These are phyloP conservation scores for Crepidotus variabilis DNA, from an alignment of 768 basidiomycete genomes.

Conservation along the genomic window DNA sequence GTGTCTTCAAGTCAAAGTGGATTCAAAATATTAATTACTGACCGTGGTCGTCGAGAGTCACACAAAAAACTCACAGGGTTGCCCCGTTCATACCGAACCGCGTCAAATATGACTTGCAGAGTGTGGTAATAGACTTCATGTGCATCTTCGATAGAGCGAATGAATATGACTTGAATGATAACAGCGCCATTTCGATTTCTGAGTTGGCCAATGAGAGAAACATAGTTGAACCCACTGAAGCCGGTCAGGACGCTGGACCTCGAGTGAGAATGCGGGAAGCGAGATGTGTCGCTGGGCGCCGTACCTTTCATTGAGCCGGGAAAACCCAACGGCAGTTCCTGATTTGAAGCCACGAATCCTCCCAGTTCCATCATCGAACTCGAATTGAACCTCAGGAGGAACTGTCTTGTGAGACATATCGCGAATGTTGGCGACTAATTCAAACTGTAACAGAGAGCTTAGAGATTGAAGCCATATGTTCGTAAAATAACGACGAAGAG, in stretches of 20 bases:
- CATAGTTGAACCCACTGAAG: constrained; percentile 15
- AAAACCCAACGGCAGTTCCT: not conserved
- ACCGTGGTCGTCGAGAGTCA: too few species aligned
- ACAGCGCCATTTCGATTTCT: constrained; percentile 13
- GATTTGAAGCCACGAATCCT: constrained; percentile 17
- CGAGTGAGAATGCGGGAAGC: not conserved
- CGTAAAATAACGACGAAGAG: not conserved
- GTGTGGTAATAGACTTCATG: constrained; percentile 82
- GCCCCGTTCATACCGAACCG: constrained; percentile 59
- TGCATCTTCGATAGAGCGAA: constrained; percentile 62
- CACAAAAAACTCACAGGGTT: constrained; percentile 39
- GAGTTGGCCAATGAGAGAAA: constrained; percentile 21
- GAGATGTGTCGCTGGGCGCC: constrained; percentile 2
- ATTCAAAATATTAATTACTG: too few species aligned
- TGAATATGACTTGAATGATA: constrained; percentile 32
- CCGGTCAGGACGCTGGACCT: not conserved
- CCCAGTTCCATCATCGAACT: constrained; percentile 29
- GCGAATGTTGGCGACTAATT: constrained; percentile 19
- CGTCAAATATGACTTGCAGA: constrained; percentile 67
- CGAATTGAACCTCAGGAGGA: constrained; percentile 7
- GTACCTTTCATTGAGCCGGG: not conserved
- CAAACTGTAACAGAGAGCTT: constrained; percentile 9
- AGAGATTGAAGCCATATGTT: not conserved
- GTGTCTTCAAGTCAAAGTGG: too few species aligned
- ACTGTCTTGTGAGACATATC: not conserved